phyloP scores from a whole-genome alignment of 2,329 filamentous ascomycete species.

The Aureobasidium sp. region DNA sequence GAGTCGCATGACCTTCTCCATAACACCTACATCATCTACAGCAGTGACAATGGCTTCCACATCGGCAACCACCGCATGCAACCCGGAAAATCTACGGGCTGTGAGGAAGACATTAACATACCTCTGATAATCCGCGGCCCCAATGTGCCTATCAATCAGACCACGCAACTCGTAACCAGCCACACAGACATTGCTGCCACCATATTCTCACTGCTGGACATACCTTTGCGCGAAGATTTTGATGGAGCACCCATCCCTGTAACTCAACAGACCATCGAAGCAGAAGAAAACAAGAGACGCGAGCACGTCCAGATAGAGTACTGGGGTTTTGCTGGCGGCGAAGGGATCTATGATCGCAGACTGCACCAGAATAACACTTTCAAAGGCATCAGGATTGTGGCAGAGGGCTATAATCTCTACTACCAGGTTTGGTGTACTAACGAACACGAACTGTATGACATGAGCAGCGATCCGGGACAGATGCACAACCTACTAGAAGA shows the following conservation, averaged over 20 bases:
- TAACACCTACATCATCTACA: constrained; percentile 40
- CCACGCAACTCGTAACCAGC: constrained; percentile 30
- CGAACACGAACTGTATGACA: constrained; percentile 59
- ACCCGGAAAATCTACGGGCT: constrained; percentile 34
- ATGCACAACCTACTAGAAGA: constrained; percentile 17
- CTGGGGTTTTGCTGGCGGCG: constrained; percentile 33
- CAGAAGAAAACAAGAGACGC: constrained; percentile 17
- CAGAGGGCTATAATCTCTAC: constrained; percentile 49
- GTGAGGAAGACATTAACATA: constrained; percentile 36
- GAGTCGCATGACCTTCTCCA: constrained; percentile 38
- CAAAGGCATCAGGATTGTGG: constrained; percentile 26
- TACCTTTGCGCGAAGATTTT: constrained; percentile 25
- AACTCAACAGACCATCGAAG: constrained; percentile 17
- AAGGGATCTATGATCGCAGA: constrained; percentile 26
- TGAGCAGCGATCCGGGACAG: constrained; percentile 17
- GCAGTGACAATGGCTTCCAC: constrained; percentile 36
- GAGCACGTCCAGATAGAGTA: constrained; percentile 38
- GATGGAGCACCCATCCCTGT: constrained; percentile 33
- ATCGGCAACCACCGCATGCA: constrained; percentile 35
- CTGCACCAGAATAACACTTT: constrained; percentile 26
- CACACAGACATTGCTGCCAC: constrained; percentile 37
- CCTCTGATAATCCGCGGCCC: constrained; percentile 35
- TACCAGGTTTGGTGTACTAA: constrained; percentile 65
- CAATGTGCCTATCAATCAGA: constrained; percentile 25
- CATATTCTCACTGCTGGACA: constrained; percentile 29